Conservation (phyloP, 2,329 filamentous ascomycete genomes). For the Pseudonectria foliicola region DNA sequence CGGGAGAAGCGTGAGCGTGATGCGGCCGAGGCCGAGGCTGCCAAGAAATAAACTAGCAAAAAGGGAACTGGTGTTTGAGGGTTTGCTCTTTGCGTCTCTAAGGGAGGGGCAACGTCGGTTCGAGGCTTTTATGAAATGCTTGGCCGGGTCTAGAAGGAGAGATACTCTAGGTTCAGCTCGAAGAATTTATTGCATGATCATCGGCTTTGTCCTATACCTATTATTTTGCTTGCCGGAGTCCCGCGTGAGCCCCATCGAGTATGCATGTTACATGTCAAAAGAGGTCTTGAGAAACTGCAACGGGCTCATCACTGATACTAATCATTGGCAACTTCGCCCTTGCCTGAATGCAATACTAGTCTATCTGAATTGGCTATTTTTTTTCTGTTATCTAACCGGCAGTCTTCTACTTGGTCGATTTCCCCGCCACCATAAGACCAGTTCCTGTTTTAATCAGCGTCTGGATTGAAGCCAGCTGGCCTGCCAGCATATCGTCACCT, state of each 20-base stretch:
- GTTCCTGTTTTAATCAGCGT: slow-evolving; percentile 45
- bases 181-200: slow-evolving; percentile 37
- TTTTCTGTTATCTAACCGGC: neutral
- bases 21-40: slow-evolving; percentile 73
- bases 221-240: slow-evolving; percentile 24
- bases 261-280: too few species aligned
- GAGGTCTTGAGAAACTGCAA: too few species aligned
- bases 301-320: too few species aligned
- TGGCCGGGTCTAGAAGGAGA: slow-evolving; percentile 29
- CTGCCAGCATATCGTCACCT: slow-evolving; percentile 32
- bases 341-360: too few species aligned
- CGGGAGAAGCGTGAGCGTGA: slow-evolving; percentile 92
- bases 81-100: slow-evolving; percentile 35
- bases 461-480: slow-evolving; percentile 36
- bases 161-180: slow-evolving; percentile 35
- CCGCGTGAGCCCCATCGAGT: slow-evolving; percentile 5
- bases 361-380: neutral
- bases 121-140: slow-evolving; percentile 30
- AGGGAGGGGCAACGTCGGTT: slow-evolving; percentile 32
- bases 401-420: slow-evolving; percentile 5
- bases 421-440: slow-evolving; percentile 31
- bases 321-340: too few species aligned
- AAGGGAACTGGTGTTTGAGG: slow-evolving; percentile 36
- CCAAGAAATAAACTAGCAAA: slow-evolving; percentile 69
- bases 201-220: slow-evolving; percentile 26